phyloP scores from a whole-genome alignment of 768 basidiomycete genomes.

The Lactifluus piperatus region DNA sequence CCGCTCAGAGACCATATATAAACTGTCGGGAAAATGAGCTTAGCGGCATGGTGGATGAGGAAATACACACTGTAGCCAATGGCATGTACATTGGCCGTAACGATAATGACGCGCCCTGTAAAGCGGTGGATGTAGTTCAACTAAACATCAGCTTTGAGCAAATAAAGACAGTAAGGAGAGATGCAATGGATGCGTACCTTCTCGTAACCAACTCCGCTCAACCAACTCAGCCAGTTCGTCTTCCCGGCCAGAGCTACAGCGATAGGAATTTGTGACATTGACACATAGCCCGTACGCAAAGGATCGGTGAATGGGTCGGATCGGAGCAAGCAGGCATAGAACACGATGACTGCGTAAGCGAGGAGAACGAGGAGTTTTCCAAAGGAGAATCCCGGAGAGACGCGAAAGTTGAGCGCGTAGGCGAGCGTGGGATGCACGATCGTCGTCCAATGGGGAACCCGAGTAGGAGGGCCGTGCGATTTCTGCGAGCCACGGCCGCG shows the following conservation, averaged over 20 bases:
- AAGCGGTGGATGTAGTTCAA: slow-evolving; percentile 51
- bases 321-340: slow-evolving; percentile 30
- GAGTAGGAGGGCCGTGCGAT: slow-evolving; percentile 22
- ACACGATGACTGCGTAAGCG: slow-evolving; percentile 30
- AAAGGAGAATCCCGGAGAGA: slow-evolving; percentile 31
- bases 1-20: slow-evolving; percentile 8
- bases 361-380: slow-evolving; percentile 32
- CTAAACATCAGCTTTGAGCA: slow-evolving; percentile 23
- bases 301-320: slow-evolving; percentile 31
- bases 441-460: slow-evolving; percentile 33
- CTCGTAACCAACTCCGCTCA: slow-evolving; percentile 40
- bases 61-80: slow-evolving; percentile 33
- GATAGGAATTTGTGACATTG: slow-evolving; percentile 38
- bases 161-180: background rate
- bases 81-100: slow-evolving; percentile 36
- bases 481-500: background rate
- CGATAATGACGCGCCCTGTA: slow-evolving; percentile 34
- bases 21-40: background rate
- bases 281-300: slow-evolving; percentile 30
- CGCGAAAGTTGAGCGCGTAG: slow-evolving; percentile 27
- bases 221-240: slow-evolving; percentile 36
- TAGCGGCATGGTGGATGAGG: background rate
- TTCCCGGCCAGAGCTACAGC: slow-evolving; percentile 40
- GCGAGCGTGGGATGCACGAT: slow-evolving; percentile 27
- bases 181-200: slow-evolving; percentile 27